phyloP scores from a whole-genome alignment of 129 eudicot species.

The Flaveria linearis region DNA sequence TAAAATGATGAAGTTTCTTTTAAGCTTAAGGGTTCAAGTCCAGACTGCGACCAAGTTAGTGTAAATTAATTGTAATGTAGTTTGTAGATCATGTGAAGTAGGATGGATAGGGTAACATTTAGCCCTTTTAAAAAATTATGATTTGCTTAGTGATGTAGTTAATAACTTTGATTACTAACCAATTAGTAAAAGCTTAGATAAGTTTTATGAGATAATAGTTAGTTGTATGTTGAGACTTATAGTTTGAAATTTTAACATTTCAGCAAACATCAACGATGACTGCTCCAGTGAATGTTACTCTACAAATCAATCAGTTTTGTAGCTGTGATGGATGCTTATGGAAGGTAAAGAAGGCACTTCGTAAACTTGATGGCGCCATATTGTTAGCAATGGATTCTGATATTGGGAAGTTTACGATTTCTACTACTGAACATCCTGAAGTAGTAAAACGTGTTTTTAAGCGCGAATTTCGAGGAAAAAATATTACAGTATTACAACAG shows the following conservation, averaged over 20 bases:
- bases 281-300: not conserved
- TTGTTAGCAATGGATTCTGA: not conserved
- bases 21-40: too few relatives aligned
- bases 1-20: too few relatives aligned
- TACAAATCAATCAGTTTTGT: not conserved
- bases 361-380: not conserved
- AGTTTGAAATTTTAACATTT: not conserved
- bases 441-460: not conserved
- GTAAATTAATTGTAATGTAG: too few relatives aligned
- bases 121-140: too few relatives aligned
- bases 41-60: too few relatives aligned
- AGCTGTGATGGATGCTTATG: not conserved
- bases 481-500: not conserved
- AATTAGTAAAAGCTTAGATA: too few relatives aligned
- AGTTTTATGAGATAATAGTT: too few relatives aligned
- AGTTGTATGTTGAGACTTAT: too few relatives aligned
- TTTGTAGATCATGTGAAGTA: too few relatives aligned
- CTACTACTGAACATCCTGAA: not conserved
- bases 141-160: too few relatives aligned
- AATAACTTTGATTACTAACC: too few relatives aligned
- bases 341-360: slow-evolving; percentile 15
- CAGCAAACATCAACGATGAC: slow-evolving; percentile 11
- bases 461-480: not conserved
- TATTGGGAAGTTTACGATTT: not conserved
- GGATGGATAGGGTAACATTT: too few relatives aligned